These are phyloP conservation scores for Planoprotostelium fungivorum DNA, from an alignment of 78 protist genomes.

Conservation along the genomic window DNA sequence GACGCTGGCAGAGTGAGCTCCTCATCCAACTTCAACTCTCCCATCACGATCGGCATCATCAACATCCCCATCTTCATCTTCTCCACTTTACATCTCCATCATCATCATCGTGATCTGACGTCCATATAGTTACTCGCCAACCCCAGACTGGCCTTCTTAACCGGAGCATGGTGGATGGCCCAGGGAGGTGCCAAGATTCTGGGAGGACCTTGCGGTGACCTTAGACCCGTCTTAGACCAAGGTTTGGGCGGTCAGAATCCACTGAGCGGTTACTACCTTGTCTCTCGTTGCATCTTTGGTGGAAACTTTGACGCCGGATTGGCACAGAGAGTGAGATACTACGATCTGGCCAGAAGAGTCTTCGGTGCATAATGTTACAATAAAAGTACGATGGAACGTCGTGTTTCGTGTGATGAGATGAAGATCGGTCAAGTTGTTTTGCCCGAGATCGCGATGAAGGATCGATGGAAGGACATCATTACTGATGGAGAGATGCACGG, in stretches of 20 bases:
- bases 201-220: background rate
- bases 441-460: too few relatives aligned
- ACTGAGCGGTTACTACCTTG: background rate
- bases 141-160: background rate
- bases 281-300: background rate
- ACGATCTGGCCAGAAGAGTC: background rate
- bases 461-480: too few relatives aligned
- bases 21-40: background rate
- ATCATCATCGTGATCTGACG: too few relatives aligned
- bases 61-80: background rate
- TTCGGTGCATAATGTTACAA: background rate
- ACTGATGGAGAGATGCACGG: too few relatives aligned
- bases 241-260: background rate
- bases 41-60: background rate
- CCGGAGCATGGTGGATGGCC: background rate
- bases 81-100: background rate
- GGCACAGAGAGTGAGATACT: background rate
- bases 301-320: background rate
- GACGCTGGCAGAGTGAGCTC: too few relatives aligned
- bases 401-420: too few relatives aligned
- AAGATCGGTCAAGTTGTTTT: too few relatives aligned
- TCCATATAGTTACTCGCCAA: background rate
- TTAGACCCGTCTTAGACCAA: too few relatives aligned
- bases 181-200: background rate
- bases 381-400: too few relatives aligned